Base-by-base conservation (phyloP, 1,284 basidiomycete genomes). In the Ganoderma sinense region DNA sequence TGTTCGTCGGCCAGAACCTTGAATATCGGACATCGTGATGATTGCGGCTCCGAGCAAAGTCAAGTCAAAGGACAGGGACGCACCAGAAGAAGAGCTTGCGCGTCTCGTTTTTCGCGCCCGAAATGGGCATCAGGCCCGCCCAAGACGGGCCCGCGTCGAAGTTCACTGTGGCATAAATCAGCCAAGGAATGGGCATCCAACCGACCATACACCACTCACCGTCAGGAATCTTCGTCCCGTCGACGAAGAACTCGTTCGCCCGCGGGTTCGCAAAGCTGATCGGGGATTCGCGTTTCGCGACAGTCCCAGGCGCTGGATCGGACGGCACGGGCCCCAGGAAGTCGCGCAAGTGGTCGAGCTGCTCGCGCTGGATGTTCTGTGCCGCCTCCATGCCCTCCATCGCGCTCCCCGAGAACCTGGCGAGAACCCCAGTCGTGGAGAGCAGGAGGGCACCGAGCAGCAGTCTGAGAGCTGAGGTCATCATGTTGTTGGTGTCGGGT, bases 1-100 rank as follows among this genome's bases (percentile, higher is more conserved):
- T 86, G 71, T 81, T 86, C 26, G 84, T 84, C 0, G 89, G 89
- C 76, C 81, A 84, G 71, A 85, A 83, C 81, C 81, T 81, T 59
- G 0, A n/a, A 14, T 41, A n/a, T n/a, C n/a, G n/a, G 16, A 14
- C 23, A 40, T 41, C 36, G 48, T 58, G 40, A n/a, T 36, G 4
- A 20, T 55, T 6, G 39, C 43, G 10, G 62, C 33, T 36, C 33
- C n/a, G n/a, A n/a, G n/a, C n/a, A 4, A 14, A 26, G 40, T 36
- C 39, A 36, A 3, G 29, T 26, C 16, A 45, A 36, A 29, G n/a
- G 20, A 63, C 7, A 10, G 41, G 1, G 33, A 58, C 72, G 39
- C 43, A 80, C 85, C 85, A 86, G 75, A 86, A 86, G 77, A 84
- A 87, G 8, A 86, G 76, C 73, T 86, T 82, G 20, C 82, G 75